Base-by-base conservation (phyloP, 495 filamentous ascomycete species). In the Penicillium waksmanii region DNA sequence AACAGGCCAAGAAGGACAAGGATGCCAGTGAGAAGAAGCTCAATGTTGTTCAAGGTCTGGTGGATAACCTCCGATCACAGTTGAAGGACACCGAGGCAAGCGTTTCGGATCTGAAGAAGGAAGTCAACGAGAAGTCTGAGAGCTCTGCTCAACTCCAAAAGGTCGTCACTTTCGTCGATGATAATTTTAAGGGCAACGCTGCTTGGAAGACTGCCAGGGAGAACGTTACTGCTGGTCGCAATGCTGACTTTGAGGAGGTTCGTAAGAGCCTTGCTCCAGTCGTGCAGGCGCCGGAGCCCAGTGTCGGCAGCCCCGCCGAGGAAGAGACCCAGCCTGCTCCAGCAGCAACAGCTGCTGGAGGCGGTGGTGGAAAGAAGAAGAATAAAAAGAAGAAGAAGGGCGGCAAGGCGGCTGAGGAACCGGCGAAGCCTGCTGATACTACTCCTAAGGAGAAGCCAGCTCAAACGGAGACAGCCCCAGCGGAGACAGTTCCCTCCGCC, bases 371-470 rank as follows among this genome's bases (percentile, higher is more conserved):
- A 3, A 92, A 88, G 71, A 95, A 92, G 78, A 96, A 91, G 68
- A 95, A 90, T 49, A 90, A 87, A 52, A 95, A 94, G 71, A 96
- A 94, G 80, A 96, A 95, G 82, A 96, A 92, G 80, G 87, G 85
- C 40, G 84, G 81, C 15, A 86, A 84, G 51, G 78, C 72, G 47
- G 53, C 71, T 5, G 67, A 77, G n/a, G 76, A 82, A 55, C 51
- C 77, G 4, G 60, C 61, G 17, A 73, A 79, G 55, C 66, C 73
- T n/a, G 51, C 65, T 13, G 68, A 72, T 27, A 48, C 62, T 25
- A 53, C 65, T 12, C 51, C 62, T 3, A 58, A 62, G 56, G 65
- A 64, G 12, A 47, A 69, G 51, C 17, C 66, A 5, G 51, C 62
- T 3, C 46, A 69, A 27, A 58, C 63, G 7, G 64, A 72, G 49